phyloP scores from a whole-genome alignment of 768 basidiomycete species.

The Pholiota conissans region DNA sequence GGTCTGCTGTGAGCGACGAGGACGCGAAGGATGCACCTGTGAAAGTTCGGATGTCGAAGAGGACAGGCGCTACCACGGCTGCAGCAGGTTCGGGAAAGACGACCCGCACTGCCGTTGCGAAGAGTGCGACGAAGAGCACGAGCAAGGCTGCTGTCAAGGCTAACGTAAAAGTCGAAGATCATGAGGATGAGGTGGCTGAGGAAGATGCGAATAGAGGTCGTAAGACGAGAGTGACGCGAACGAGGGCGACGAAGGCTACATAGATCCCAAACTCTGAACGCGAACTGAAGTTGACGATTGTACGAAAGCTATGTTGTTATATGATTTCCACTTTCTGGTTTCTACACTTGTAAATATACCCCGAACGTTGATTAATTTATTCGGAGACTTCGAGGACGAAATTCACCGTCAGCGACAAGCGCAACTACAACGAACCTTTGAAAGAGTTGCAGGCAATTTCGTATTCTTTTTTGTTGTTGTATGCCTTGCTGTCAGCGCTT shows the following conservation, averaged over 20 bases:
- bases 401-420: no score
- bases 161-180: conserved; percentile 5
- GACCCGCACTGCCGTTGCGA: conserved; percentile 9
- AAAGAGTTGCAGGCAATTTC: no score
- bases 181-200: background rate
- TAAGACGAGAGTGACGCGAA: conserved; percentile 10
- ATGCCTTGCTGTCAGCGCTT: no score
- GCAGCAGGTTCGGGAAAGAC: conserved; percentile 5
- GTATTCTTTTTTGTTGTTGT: no score
- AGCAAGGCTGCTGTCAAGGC: conserved; percentile 4
- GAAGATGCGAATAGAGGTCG: conserved; percentile 2
- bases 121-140: conserved; percentile 8
- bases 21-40: conserved; percentile 27
- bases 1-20: conserved; percentile 19
- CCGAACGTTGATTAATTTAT: background rate
- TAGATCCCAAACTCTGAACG: background rate
- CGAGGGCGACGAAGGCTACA: conserved; percentile 6
- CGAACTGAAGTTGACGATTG: background rate
- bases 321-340: background rate
- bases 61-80: conserved; percentile 24
- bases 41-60: conserved; percentile 37
- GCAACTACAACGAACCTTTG: no score
- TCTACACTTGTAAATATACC: background rate
- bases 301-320: background rate
- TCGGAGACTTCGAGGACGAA: no score